Base-by-base conservation (phyloP, 1,139 yeast genomes). In the Blastobotrys apis region DNA sequence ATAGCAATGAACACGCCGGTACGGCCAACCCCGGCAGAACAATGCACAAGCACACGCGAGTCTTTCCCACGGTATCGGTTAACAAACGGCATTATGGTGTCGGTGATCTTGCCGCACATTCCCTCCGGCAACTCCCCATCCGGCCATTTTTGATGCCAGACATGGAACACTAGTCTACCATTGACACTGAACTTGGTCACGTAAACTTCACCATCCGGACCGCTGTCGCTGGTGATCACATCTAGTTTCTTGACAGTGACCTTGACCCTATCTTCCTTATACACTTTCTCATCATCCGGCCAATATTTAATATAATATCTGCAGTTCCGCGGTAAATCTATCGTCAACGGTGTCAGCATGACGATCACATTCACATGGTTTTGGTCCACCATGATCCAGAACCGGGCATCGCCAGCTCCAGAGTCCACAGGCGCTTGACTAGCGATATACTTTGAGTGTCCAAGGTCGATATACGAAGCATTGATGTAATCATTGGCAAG, bases 261-360 rank as follows among this genome's bases (percentile, higher is more conserved):
- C n/a, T n/a, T n/a, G n/a, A n/a, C n/a, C n/a, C n/a, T n/a, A n/a
- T n/a, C n/a, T n/a, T n/a, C n/a, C n/a, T n/a, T n/a, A n/a, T n/a
- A n/a, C n/a, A n/a, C n/a, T n/a, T n/a, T n/a, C n/a, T n/a, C 26
- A 3, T 40, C 43, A 21, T 59, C 59, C 2, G 83, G 85, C 97
- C 97, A 90, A 62, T 90, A 90, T n/a, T n/a, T n/a, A n/a, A 65
- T 72, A 59, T 97, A 88, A 62, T 90, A 87, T 43, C 71, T 76
- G 40, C 72, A 64, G 2, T 74, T 69, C 1, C 68, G 67, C 21
- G 70, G 66, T n/a, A n/a, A n/a, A n/a, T n/a, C n/a, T n/a, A n/a
- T n/a, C 58, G 87, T 95, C 13, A 88, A 63, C n/a, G n/a, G n/a
- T n/a, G 98, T 90, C 38, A 92, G 79, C 97, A 90, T 92, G 10